Evolutionary conservation across 352 stramenopile genomes (phyloP), one percentile per base, ranked within the genome.

Genomic region (Globisporangium solare): DNA sequence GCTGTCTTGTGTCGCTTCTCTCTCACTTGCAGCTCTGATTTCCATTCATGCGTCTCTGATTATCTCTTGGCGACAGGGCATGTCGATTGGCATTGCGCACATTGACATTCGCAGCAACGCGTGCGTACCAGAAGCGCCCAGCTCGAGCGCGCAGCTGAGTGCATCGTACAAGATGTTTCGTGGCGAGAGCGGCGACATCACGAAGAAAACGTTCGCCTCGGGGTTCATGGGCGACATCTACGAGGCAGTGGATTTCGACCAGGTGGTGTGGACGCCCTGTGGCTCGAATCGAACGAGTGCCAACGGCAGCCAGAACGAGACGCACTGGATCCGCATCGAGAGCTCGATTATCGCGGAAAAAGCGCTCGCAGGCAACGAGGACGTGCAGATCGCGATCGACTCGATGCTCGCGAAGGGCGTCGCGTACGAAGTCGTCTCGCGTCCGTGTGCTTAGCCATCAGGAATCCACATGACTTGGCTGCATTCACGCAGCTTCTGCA

Each of bases 101-200:
- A 66, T 76, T 6, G 68, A 76, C 42, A 73, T 73, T 24, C 64
- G 68, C 4, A 64, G 68, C 46, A 61, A 51, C 46, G 64, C 64
- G 17, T 65, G 63, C 51, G 64, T 72, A 3, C 67, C 67, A 0
- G 48, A 47, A 20, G 22, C 22, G 1, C 49, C 11, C 35, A 27
- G 56, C 31, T 18, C 53, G 3, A 61, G 40, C 20, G 58, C 58
- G 8, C 32, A 22, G 5, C 41, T 74, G 24, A 42, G 49, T 3
- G 63, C 67, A 13, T 61, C 56, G 27, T 74, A 74, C 39, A 37
- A 21, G 27, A 54, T 71, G 42, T 53, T 53, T 5, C 46, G 61
- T 11, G 24, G n/a, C 0, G 27, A 11, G 1, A 52, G 21, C 0
- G 45, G 58, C 18, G 46, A 43, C 18, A 52, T 67, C 32, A 37